Conservation (phyloP, 2,329 filamentous ascomycete genomes). For the Leptographium lundbergii region DNA sequence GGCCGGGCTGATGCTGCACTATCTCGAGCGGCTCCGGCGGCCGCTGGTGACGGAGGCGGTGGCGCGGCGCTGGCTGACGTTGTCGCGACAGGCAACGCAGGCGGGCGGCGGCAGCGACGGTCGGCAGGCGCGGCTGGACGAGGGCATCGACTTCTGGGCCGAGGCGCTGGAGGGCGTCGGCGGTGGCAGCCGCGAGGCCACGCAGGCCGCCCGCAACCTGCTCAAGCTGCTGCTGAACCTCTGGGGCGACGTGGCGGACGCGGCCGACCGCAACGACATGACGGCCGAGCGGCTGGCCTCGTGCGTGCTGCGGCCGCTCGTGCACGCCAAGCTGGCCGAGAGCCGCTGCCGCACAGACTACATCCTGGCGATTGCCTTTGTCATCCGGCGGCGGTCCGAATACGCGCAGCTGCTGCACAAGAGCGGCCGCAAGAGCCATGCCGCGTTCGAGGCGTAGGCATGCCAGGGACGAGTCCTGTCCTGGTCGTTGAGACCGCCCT, state of each 20-base stretch:
- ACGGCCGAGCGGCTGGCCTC: conserved; percentile 28
- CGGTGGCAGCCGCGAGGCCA: conserved; percentile 17
- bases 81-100: conserved; percentile 26
- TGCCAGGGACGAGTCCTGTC: neutral
- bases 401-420: conserved; percentile 24
- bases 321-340: conserved; percentile 18
- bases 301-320: conserved; percentile 25
- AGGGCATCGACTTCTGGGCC: conserved; percentile 34
- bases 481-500: no score
- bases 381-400: conserved; percentile 29
- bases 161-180: conserved; percentile 26
- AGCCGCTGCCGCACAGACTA: conserved; percentile 19
- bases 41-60: conserved; percentile 26
- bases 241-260: conserved; percentile 28
- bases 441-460: conserved; percentile 12
- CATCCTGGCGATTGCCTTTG: conserved; percentile 29
- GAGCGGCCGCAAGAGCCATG: conserved; percentile 16
- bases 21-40: conserved; percentile 24
- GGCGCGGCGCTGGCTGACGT: conserved; percentile 26
- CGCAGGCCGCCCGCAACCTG: conserved; percentile 19
- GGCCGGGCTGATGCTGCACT: conserved; percentile 26
- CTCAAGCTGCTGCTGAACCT: conserved; percentile 31
- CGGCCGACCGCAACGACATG: conserved; percentile 27
- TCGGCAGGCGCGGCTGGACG: conserved; percentile 20
- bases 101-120: conserved; percentile 21